Conservation (phyloP, 257 asterid genomes). For the Capsicum chinense region DNA sequence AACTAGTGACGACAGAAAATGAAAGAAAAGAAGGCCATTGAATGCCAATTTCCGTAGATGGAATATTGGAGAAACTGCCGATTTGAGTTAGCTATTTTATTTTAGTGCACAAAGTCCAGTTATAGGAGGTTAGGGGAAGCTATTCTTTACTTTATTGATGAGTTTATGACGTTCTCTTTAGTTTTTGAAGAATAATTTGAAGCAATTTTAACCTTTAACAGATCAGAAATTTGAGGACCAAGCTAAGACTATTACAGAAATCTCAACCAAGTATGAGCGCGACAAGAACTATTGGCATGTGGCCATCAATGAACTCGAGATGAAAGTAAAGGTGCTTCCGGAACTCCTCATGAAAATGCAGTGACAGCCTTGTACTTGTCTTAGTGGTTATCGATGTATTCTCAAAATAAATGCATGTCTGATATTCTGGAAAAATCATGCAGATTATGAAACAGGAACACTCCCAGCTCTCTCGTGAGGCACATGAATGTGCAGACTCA, state of each 20-base stretch:
- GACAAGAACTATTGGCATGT: conserved; percentile 65
- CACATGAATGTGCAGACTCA: conserved; percentile 83
- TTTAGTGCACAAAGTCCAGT: neutral
- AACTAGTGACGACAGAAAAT: neutral
- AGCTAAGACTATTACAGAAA: conserved; percentile 55
- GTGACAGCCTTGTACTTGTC: neutral
- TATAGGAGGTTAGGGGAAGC: neutral
- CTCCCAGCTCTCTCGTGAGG: conserved; percentile 76
- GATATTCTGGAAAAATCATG: conserved; percentile 24
- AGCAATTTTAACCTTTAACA: conserved; percentile 33
- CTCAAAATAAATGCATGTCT: neutral
- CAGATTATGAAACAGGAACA: conserved; percentile 91
- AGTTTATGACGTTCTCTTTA: neutral
- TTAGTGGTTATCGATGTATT: neutral
- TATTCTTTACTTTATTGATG: conserved; percentile 13
- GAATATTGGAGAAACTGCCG: neutral
- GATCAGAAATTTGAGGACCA: conserved; percentile 77
- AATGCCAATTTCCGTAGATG: neutral
- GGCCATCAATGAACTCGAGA: conserved; percentile 61
- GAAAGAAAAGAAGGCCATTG: neutral
- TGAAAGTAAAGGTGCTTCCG: conserved; percentile 69
- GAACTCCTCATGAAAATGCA: conserved; percentile 18
- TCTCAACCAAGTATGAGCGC: conserved; percentile 69
- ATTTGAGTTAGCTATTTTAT: neutral
- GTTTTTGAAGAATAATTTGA: conserved; percentile 1